These are phyloP conservation scores for Colletotrichum nymphaeae DNA, from an alignment of 2,329 filamentous ascomycete species.

Conservation along the genomic window DNA sequence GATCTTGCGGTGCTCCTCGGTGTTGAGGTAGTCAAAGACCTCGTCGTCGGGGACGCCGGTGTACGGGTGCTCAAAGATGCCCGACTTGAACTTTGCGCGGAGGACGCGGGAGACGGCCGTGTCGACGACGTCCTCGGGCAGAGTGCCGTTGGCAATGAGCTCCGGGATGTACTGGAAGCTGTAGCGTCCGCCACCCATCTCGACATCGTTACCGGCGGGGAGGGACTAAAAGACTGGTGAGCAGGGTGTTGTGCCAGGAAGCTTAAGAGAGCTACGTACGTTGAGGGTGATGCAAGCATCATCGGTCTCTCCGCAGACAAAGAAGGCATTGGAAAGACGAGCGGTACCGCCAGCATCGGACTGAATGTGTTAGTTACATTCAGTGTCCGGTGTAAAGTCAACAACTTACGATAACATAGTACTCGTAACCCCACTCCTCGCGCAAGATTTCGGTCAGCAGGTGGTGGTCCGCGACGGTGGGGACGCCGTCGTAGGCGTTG, in stretches of 20 bases:
- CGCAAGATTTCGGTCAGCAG: slow-evolving; percentile 76
- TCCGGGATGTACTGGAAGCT: slow-evolving; percentile 75
- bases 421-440: slow-evolving; percentile 79
- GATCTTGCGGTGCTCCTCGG: slow-evolving; percentile 65
- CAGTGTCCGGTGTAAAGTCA: not conserved
- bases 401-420: slow-evolving; percentile 62
- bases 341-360: slow-evolving; percentile 78
- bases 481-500: slow-evolving; percentile 79
- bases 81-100: slow-evolving; percentile 75
- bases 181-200: slow-evolving; percentile 82
- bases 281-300: slow-evolving; percentile 72
- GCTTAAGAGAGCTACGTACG: slow-evolving; percentile 45
- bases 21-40: slow-evolving; percentile 71
- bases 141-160: slow-evolving; percentile 69
- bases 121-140: slow-evolving; percentile 71
- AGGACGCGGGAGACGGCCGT: slow-evolving; percentile 74
- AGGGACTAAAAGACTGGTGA: slow-evolving; percentile 60
- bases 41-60: slow-evolving; percentile 66
- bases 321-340: slow-evolving; percentile 72
- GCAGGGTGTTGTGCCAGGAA: not conserved
- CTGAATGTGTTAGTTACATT: slow-evolving; percentile 6
- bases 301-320: slow-evolving; percentile 72
- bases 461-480: slow-evolving; percentile 73
- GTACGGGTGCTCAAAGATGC: slow-evolving; percentile 79
- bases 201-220: slow-evolving; percentile 77